Evolutionary conservation across 805 yeast species (phyloP).

Genomic region (Ogataea ramenticola): DNA sequence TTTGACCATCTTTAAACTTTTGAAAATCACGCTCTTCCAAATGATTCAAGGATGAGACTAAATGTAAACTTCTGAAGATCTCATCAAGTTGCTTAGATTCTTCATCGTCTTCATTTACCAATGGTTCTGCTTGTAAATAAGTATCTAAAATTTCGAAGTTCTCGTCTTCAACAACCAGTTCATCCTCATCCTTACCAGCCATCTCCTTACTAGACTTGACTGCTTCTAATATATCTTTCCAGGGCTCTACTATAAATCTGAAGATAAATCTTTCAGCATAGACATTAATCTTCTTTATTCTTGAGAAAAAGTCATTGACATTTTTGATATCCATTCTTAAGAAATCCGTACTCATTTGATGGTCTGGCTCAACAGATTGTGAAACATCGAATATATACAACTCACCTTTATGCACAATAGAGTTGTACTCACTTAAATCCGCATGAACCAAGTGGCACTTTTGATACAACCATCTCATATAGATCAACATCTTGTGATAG

Average conservation of each 20-base stretch:
- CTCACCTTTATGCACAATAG: constrained; percentile 72
- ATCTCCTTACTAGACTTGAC: constrained; percentile 26
- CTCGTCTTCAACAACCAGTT: constrained; percentile 28
- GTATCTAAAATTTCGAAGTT: constrained; percentile 33
- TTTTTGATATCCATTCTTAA: constrained; percentile 96
- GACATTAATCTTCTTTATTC: constrained; percentile 63
- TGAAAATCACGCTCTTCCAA: constrained; percentile 86
- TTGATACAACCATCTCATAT: constrained; percentile 83
- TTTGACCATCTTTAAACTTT: constrained; percentile 71
- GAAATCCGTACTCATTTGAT: constrained; percentile 93
- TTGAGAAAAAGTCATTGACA: constrained; percentile 78
- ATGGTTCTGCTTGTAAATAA: constrained; percentile 45
- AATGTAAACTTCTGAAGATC: constrained; percentile 73
- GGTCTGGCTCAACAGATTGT: constrained; percentile 96
- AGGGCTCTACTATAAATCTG: constrained; percentile 58
- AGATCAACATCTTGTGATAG: constrained; percentile 73
- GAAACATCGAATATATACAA: constrained; percentile 93
- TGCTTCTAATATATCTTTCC: constrained; percentile 29
- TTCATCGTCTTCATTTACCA: constrained; percentile 45
- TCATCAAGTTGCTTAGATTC: constrained; percentile 70
- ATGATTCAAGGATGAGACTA: constrained; percentile 74
- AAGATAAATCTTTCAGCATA: constrained; percentile 80
- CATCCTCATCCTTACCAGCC: constrained; percentile 28
- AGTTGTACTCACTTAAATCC: constrained; percentile 90
- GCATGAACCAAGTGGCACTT: constrained; percentile 92